Evolutionary conservation across 208 protist genomes (phyloP).

Genomic region (Porcisia deanei): DNA sequence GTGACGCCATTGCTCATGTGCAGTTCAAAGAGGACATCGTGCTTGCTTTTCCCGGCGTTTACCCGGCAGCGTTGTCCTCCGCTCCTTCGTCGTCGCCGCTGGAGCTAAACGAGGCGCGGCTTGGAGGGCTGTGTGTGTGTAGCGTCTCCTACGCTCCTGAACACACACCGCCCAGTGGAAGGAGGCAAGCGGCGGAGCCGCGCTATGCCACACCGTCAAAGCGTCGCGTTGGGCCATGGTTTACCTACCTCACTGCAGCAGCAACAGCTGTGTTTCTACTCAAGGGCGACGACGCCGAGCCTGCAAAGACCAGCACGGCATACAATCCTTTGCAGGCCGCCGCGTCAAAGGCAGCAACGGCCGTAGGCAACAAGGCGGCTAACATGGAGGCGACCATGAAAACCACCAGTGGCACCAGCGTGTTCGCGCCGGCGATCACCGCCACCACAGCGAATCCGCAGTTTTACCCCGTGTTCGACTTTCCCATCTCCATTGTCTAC

Average conservation of each 20-base stretch:
- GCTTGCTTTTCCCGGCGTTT: conserved; percentile 71
- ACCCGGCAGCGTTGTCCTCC: conserved; percentile 20
- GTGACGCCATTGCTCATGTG: conserved; percentile 42
- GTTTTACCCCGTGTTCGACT: conserved; percentile 52
- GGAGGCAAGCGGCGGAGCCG: conserved; percentile 6
- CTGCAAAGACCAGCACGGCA: not conserved
- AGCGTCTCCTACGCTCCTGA: conserved; percentile 53
- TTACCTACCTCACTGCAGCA: conserved; percentile 50
- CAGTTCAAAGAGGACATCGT: conserved; percentile 75
- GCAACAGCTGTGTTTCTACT: conserved; percentile 16
- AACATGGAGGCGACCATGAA: not conserved
- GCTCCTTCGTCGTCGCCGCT: conserved; percentile 30
- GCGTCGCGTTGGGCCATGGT: conserved; percentile 67
- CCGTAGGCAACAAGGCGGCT: not conserved
- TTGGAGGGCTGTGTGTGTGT: conserved; percentile 62
- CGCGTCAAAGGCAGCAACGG: conserved; percentile 18
- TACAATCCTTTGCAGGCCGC: conserved; percentile 19
- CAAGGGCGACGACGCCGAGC: conserved; percentile 14
- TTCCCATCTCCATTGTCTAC: conserved; percentile 22
- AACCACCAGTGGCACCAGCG: conserved; percentile 47
- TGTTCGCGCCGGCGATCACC: conserved; percentile 45
- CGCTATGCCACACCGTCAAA: conserved; percentile 29
- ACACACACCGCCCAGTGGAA: conserved; percentile 28
- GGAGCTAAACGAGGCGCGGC: conserved; percentile 53
- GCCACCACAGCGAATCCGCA: conserved; percentile 41